A percentile compares a stretch with the other conserved stretches of the same genome.
phyloP scores from a whole-genome alignment of 257 asterid species.

The Jaltomata sinuosa region DNA sequence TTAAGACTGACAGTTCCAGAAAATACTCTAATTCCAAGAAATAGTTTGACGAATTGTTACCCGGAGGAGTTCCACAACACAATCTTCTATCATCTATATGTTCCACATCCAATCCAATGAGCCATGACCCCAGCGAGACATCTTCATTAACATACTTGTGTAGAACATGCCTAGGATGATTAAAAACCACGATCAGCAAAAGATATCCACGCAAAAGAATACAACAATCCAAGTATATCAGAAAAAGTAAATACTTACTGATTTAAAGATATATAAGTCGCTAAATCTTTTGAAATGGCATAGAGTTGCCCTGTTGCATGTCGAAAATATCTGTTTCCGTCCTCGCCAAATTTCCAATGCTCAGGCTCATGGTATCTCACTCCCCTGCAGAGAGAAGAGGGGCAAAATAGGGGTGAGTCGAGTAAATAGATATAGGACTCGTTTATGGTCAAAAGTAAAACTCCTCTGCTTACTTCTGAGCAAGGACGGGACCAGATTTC shows the following conservation, averaged over 20 bases:
- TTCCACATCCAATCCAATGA: constrained; percentile 87
- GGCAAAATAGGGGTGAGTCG: neutral
- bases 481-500: constrained; percentile 92
- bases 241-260: constrained; percentile 38
- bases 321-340: constrained; percentile 85
- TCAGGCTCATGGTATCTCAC: constrained; percentile 92
- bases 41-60: constrained; percentile 23
- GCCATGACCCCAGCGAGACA: constrained; percentile 86
- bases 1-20: neutral
- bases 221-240: neutral
- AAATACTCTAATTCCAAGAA: neutral
- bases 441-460: neutral
- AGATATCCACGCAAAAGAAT: neutral
- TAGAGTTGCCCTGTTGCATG: constrained; percentile 94
- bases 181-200: neutral
- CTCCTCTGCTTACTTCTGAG: constrained; percentile 59
- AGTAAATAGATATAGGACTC: neutral
- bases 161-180: constrained; percentile 46
- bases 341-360: constrained; percentile 93
- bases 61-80: constrained; percentile 97
- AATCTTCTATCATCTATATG: constrained; percentile 87
- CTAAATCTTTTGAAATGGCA: constrained; percentile 83
- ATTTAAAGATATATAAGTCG: constrained; percentile 70
- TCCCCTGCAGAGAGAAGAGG: constrained; percentile 38
- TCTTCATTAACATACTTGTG: constrained; percentile 90